Evolutionary conservation across 2,329 filamentous ascomycete species (phyloP).

Genomic region (Neopestalotiopsis rosae): DNA sequence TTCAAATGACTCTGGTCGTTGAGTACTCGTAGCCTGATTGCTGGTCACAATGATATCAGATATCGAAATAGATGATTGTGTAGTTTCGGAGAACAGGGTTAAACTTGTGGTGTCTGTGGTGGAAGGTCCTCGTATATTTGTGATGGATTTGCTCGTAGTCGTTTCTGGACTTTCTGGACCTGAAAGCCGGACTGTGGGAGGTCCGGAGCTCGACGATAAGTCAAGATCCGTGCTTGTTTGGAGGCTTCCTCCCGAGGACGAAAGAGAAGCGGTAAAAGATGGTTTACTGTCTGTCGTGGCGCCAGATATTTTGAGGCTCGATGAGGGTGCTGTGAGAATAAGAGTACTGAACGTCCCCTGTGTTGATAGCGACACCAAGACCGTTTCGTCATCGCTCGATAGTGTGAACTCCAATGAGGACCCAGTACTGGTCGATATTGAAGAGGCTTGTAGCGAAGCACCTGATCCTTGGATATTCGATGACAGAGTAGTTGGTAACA

Average conservation of each 20-base stretch:
- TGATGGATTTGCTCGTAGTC: too few species aligned
- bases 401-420: neutral
- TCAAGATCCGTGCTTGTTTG: neutral
- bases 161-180: too few species aligned
- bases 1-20: neutral
- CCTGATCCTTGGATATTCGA: neutral
- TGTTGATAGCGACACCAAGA: neutral
- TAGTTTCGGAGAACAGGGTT: too few species aligned
- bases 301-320: neutral
- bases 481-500: neutral
- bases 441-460: neutral
- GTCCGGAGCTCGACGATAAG: neutral
- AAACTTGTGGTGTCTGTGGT: too few species aligned
- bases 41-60: neutral
- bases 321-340: neutral
- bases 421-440: neutral
- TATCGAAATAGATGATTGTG: neutral
- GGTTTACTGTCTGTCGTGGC: neutral
- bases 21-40: neutral
- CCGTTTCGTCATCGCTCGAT: neutral
- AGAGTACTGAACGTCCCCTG: neutral
- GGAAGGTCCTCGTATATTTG: too few species aligned
- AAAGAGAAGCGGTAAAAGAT: neutral
- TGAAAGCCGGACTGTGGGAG: neutral
- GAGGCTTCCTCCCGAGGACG: neutral